Base-by-base conservation (phyloP, 257 asterid species). In the Thymus mandschuricus region DNA sequence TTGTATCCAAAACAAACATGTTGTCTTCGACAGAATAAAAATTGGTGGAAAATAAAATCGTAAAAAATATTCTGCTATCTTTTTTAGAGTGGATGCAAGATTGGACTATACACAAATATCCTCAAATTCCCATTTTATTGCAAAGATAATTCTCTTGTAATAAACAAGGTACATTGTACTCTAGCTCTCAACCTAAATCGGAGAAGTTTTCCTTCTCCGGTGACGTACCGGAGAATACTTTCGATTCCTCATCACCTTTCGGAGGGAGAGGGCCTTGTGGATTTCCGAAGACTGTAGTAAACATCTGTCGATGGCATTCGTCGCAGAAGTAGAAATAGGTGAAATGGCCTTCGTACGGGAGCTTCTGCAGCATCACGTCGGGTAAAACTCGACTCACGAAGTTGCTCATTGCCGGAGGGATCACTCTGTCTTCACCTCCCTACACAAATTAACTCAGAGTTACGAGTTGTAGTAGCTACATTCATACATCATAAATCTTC, bases 351-450 rank as follows among this genome's bases (percentile, higher is more conserved):
- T 93, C 97, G 8, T 87, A 84, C 10, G 89, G 82, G 66, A 87
- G 92, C 86, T 82, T 88, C 64, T 91, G 97, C 76, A 93, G 91
- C 89, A 88, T 86, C 63, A 79, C 90, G 38, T 89, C 96, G 6
- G 98, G 98, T 60, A 92, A 72, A 69, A 90, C 91, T 45, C 98
- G 97, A 52, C 71, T 85, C 79, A 87, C 86, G 73, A 81, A 93
- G 62, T 87, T 89, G 33, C 94, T 83, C 87, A 82, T 86, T 4
- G 98, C 78, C 43, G 97, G 94, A 10, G 98, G 97, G 59, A 88
- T 83, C 60, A 90, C 87, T 64, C 54, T 76, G 63, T 92, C 98
- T 66, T 90, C 93, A 83, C 78, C 85, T 58, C 97, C 98, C 98
- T 92, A 49, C 45, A n/a, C 38, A 56, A 4, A 29, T 27, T 38